phyloP scores from a whole-genome alignment of 108 stramenopile species.

The Licmophora abbreviata region DNA sequence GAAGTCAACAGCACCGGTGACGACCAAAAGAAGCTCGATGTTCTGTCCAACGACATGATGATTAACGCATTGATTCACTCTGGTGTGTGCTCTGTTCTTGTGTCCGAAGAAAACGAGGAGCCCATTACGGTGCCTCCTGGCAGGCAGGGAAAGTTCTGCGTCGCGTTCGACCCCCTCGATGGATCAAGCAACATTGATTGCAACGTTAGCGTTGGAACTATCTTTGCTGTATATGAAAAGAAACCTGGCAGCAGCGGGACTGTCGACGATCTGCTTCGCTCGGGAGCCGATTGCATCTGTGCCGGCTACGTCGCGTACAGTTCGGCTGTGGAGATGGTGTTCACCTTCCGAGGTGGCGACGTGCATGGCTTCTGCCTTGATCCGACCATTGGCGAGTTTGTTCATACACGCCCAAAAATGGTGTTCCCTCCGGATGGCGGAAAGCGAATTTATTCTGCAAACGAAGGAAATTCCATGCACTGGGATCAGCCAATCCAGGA shows the following conservation, averaged over 20 bases:
- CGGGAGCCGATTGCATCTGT: constrained; percentile 88
- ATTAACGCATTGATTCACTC: constrained; percentile 91
- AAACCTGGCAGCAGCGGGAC: constrained; percentile 61
- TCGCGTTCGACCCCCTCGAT: constrained; percentile 98
- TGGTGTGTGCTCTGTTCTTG: constrained; percentile 91
- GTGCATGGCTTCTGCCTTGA: constrained; percentile 98
- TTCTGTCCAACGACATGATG: constrained; percentile 98
- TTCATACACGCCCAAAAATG: constrained; percentile 89
- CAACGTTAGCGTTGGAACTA: constrained; percentile 97
- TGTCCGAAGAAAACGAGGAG: constrained; percentile 97
- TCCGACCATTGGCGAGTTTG: constrained; percentile 97
- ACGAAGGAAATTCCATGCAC: constrained; percentile 92
- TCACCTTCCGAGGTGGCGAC: constrained; percentile 81
- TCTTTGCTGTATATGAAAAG: constrained; percentile 94
- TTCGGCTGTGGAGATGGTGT: constrained; percentile 87
- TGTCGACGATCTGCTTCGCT: constrained; percentile 86
- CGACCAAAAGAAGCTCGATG: constrained; percentile 99
- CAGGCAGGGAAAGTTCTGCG: constrained; percentile 90
- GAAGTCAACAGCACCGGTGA: constrained; percentile 97
- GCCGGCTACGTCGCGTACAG: constrained; percentile 94
- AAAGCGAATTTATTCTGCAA: constrained; percentile 95
- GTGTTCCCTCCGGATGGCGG: constrained; percentile 84
- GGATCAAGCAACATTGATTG: constrained; percentile 99
- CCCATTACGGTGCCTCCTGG: constrained; percentile 91
- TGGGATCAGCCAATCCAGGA: constrained; percentile 95